Evolutionary conservation across 1,284 basidiomycete genomes (phyloP).

Genomic region (Ustilago cynodontis): DNA sequence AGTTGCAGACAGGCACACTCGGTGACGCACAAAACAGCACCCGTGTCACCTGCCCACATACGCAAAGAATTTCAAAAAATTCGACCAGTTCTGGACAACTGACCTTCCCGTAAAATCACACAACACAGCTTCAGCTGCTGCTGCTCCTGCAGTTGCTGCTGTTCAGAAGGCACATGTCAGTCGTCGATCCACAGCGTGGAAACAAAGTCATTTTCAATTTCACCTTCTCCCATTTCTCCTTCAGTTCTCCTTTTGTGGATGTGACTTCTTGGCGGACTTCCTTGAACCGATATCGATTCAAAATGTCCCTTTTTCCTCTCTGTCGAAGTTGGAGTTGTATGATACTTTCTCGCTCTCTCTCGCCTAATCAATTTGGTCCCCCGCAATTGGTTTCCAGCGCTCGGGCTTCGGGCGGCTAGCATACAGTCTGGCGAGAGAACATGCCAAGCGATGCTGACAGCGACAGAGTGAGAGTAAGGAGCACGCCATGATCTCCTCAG

Average conservation of each 20-base stretch:
- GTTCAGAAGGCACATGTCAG: constrained; percentile 3
- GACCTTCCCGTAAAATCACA: neutral
- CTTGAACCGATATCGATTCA: constrained; percentile 2
- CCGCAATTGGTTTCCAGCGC: no score
- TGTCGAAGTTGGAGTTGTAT: neutral
- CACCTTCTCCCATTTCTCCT: no score
- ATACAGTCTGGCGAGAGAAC: neutral
- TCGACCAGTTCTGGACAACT: neutral
- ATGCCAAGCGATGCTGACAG: constrained; percentile 3
- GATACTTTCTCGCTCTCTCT: no score
- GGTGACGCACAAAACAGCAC: neutral
- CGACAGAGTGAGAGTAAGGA: neutral
- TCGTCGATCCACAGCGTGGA: constrained; percentile 4
- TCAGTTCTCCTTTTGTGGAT: neutral
- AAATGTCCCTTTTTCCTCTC: neutral
- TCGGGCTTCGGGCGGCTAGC: no score
- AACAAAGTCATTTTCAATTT: no score
- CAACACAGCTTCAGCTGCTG: neutral
- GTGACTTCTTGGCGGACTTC: neutral
- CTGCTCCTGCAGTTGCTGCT: neutral
- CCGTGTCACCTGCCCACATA: no score
- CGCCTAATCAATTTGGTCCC: no score
- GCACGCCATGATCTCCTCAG: neutral
- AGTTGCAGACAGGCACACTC: neutral
- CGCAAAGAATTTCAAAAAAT: neutral